Conservation (phyloP, 2,329 filamentous ascomycete species). For the Bisporella sp. region DNA sequence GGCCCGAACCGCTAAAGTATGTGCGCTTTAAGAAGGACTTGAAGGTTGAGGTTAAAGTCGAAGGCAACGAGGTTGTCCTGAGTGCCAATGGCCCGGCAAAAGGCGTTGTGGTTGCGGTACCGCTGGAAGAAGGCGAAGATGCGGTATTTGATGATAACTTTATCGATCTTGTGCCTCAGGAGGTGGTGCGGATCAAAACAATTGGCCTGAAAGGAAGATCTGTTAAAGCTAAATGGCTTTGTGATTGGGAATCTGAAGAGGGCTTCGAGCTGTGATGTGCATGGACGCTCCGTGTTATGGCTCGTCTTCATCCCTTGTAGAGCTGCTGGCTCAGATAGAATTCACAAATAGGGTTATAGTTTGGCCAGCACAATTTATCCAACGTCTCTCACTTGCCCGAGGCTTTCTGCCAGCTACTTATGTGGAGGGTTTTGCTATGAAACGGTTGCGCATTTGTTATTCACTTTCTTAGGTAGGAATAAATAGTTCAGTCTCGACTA, state of each 20-base stretch:
- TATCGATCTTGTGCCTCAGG: constrained; percentile 60
- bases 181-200: constrained; percentile 45
- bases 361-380: too few relatives aligned
- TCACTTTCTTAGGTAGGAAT: too few relatives aligned
- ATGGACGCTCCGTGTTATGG: too few relatives aligned
- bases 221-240: constrained; percentile 45
- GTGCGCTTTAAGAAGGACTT: constrained; percentile 47
- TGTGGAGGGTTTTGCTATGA: too few relatives aligned
- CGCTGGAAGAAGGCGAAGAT: constrained; percentile 46
- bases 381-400: too few relatives aligned
- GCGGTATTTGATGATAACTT: constrained; percentile 57
- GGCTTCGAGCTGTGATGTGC: constrained; percentile 10
- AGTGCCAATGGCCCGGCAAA: constrained; percentile 57
- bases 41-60: constrained; percentile 30
- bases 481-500: too few relatives aligned
- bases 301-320: too few relatives aligned
- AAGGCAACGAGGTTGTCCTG: constrained; percentile 37
- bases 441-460: too few relatives aligned
- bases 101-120: constrained; percentile 40
- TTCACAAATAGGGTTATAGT: too few relatives aligned
- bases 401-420: too few relatives aligned
- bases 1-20: constrained; percentile 66
- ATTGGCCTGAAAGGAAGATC: constrained; percentile 38
- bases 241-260: constrained; percentile 23
- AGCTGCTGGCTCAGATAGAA: too few relatives aligned